Base-by-base conservation (phyloP, 805 yeast species). In the Metschnikowia baotianmanensis region DNA sequence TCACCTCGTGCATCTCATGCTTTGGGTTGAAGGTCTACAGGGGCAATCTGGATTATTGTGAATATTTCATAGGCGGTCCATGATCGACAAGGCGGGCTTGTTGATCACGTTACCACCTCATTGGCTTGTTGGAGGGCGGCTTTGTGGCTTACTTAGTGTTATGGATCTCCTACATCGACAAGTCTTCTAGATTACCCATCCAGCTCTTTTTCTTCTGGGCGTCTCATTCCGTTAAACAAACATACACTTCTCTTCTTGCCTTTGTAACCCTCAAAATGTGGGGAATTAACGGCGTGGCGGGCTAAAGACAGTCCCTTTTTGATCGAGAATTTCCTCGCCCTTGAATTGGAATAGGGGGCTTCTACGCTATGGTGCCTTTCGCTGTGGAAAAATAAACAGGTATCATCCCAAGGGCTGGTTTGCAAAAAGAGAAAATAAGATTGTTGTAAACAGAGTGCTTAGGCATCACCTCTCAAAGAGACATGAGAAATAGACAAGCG, bases 301-400 rank as follows among this genome's bases (percentile, higher is more conserved):
- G 78, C 20, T 82, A 88, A 88, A 66, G 74, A 38, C 83, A 82
- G 79, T n/a, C 62, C 82, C 18, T 83, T 82, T 48, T 53, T 83
- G 15, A 68, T 83, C 41, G 86, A 82, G 55, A 88, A 88, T 5
- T 37, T 71, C 6, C 51, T 80, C 32, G 80, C 88, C 1, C 80
- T 5, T 16, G 55, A 2, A 66, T 83, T 46, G 88, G 87, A 1
- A 21, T 77, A 19, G 45, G 55, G 24, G 56, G 63, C 3, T 74
- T 62, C 46, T 71, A 58, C 34, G 48, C 48, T 36, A 77, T 80
- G 83, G 81, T 80, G 5, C 69, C 83, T 1, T 70, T 77, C 2
- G 76, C 74, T 1, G 72, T 73, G 8, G 75, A 73, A 38, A 80
- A 2, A 74, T 69, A 38, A 57, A 71, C 12, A 67, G 71, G 66